These are phyloP conservation scores for Piper longum DNA, from an alignment of 164 flowering plant genomes.

Conservation along the genomic window DNA sequence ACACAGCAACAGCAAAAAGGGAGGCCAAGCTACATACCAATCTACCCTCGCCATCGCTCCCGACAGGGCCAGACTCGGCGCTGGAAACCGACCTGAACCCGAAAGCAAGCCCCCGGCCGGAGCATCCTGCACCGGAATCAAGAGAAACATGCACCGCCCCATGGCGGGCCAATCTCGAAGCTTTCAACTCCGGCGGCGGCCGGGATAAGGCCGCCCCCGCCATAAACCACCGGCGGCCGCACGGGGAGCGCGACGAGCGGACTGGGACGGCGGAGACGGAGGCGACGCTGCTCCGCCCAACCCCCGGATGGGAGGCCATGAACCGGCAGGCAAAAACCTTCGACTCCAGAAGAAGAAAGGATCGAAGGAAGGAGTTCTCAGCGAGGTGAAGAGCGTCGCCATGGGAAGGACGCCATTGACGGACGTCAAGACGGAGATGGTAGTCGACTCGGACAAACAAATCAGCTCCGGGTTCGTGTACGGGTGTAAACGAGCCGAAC, in stretches of 20 bases:
- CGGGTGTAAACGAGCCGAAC: too few relatives aligned
- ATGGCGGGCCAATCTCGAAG: neutral
- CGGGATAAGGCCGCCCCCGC: neutral
- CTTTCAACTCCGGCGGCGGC: neutral
- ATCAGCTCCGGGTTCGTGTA: too few relatives aligned
- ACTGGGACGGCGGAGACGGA: neutral
- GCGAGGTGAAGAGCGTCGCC: neutral
- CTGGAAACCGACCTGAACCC: neutral
- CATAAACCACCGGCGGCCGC: neutral
- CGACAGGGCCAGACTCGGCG: neutral
- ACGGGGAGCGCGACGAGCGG: neutral
- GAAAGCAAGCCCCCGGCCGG: neutral
- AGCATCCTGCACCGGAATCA: neutral
- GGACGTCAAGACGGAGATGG: too few relatives aligned
- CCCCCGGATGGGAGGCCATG: neutral
- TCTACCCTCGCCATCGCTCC: neutral
- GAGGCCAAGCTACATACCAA: neutral
- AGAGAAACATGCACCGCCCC: neutral
- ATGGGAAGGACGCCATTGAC: neutral
- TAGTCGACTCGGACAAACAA: too few relatives aligned
- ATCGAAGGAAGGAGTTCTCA: too few relatives aligned
- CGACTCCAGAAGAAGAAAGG: neutral
- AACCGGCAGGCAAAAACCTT: neutral
- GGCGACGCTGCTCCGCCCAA: neutral
- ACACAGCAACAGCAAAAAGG: too few relatives aligned